Evolutionary conservation across 805 yeast genomes (phyloP).

Genomic region (Hanseniaspora mollemarum): DNA sequence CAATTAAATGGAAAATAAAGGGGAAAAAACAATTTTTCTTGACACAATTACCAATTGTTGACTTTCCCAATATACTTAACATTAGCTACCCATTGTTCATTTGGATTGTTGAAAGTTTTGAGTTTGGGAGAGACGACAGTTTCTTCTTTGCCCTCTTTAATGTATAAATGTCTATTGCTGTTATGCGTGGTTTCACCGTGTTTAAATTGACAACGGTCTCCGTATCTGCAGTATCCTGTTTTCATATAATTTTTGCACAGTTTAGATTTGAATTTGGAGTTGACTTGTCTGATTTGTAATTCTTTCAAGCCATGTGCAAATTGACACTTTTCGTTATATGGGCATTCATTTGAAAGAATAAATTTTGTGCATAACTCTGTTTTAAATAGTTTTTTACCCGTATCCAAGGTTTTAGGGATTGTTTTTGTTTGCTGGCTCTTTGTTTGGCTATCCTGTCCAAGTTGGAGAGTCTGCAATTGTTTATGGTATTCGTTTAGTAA

Average conservation of each 20-base stretch:
- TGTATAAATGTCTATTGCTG: constrained; percentile 14
- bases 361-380: constrained; percentile 81
- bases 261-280: constrained; percentile 78
- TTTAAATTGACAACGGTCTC: constrained; percentile 82
- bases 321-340: constrained; percentile 84
- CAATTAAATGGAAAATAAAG: neutral
- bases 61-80: constrained; percentile 14
- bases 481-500: constrained; percentile 1
- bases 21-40: too few species aligned
- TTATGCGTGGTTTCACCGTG: constrained; percentile 39
- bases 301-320: constrained; percentile 85
- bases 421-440: neutral
- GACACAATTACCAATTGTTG: constrained; percentile 12
- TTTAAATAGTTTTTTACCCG: constrained; percentile 65
- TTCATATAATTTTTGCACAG: constrained; percentile 82
- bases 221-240: constrained; percentile 74
- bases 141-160: constrained; percentile 1
- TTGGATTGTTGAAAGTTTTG: neutral
- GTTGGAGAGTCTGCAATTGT: neutral
- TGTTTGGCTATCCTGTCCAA: neutral
- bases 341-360: constrained; percentile 59
- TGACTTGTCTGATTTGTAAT: constrained; percentile 54
- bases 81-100: constrained; percentile 12
- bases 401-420: constrained; percentile 15
- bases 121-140: neutral